These are phyloP conservation scores for Hawksworthiomyces lignivorus DNA, from an alignment of 2,329 filamentous ascomycete genomes.

Conservation along the genomic window DNA sequence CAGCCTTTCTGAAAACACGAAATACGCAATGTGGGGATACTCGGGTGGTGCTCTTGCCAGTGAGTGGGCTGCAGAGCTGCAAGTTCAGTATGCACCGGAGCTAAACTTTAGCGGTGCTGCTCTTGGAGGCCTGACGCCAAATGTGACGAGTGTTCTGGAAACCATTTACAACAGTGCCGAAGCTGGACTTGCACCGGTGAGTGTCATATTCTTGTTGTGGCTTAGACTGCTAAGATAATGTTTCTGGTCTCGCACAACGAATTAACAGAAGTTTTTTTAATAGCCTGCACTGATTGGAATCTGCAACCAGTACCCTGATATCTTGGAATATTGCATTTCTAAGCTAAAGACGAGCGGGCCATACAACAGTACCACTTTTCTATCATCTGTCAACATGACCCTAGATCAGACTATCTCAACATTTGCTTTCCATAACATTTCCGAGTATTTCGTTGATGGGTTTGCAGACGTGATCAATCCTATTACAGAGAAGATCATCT, in stretches of 20 bases:
- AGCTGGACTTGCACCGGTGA: slow-evolving; percentile 27
- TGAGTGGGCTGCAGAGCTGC: slow-evolving; percentile 43
- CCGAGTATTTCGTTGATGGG: slow-evolving; percentile 33
- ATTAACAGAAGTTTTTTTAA: slow-evolving; percentile 6
- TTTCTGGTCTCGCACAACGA: too few species aligned
- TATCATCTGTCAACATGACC: slow-evolving; percentile 20
- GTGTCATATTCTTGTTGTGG: not conserved
- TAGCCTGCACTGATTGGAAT: slow-evolving; percentile 28
- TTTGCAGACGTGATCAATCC: slow-evolving; percentile 14
- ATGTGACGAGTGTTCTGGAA: slow-evolving; percentile 28
- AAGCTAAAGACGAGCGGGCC: slow-evolving; percentile 22
- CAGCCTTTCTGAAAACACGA: slow-evolving; percentile 24
- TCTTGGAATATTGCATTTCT: slow-evolving; percentile 18
- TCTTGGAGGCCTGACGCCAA: slow-evolving; percentile 37
- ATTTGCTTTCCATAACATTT: slow-evolving; percentile 29
- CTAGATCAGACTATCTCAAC: slow-evolving; percentile 20
- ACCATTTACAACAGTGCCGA: slow-evolving; percentile 23
- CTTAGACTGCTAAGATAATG: too few species aligned
- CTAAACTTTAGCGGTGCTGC: slow-evolving; percentile 36
- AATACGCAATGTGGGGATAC: slow-evolving; percentile 43
- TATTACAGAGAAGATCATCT: slow-evolving; percentile 18
- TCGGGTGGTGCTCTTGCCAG: slow-evolving; percentile 42
- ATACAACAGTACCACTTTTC: slow-evolving; percentile 27
- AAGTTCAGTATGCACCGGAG: slow-evolving; percentile 39
- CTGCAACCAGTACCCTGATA: slow-evolving; percentile 25